These are phyloP conservation scores for Hericium erinaceus DNA, from an alignment of 768 basidiomycete species.

Conservation along the genomic window DNA sequence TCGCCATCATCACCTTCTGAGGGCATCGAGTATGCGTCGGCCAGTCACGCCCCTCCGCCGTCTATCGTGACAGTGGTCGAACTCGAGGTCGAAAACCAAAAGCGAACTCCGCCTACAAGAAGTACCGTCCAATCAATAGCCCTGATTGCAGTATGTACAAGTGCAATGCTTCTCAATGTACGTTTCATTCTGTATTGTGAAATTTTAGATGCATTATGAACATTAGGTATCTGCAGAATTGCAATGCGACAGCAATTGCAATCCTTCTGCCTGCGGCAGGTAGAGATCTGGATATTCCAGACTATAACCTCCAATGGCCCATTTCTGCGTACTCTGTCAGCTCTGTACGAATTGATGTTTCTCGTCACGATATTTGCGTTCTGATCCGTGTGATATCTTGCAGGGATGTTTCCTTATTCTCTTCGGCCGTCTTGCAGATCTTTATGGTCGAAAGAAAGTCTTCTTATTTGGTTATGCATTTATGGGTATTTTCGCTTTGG, in stretches of 20 bases:
- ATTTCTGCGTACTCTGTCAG: constrained; percentile 58
- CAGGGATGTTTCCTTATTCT: constrained; percentile 75
- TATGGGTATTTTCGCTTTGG: constrained; percentile 50
- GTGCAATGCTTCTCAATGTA: constrained; percentile 24
- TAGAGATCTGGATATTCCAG: constrained; percentile 34
- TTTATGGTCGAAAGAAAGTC: constrained; percentile 62
- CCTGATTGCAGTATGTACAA: constrained; percentile 21
- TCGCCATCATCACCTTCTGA: too few species aligned
- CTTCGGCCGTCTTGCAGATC: constrained; percentile 71
- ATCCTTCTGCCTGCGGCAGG: constrained; percentile 24
- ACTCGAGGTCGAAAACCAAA: too few species aligned
- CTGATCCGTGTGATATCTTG: neutral
- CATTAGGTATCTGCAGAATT: constrained; percentile 10
- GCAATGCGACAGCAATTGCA: constrained; percentile 16
- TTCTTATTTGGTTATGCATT: constrained; percentile 54
- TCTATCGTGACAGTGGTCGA: too few species aligned
- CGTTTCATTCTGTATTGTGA: neutral
- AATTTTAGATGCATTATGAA: neutral
- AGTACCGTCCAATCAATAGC: constrained; percentile 5
- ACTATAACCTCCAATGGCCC: constrained; percentile 57
- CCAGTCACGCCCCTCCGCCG: too few species aligned
- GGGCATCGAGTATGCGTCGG: too few species aligned
- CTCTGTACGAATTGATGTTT: constrained; percentile 33
- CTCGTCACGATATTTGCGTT: too few species aligned
- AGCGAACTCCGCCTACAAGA: neutral